phyloP scores from a whole-genome alignment of 2,329 filamentous ascomycete genomes.

The Arthrinium puccinioides region DNA sequence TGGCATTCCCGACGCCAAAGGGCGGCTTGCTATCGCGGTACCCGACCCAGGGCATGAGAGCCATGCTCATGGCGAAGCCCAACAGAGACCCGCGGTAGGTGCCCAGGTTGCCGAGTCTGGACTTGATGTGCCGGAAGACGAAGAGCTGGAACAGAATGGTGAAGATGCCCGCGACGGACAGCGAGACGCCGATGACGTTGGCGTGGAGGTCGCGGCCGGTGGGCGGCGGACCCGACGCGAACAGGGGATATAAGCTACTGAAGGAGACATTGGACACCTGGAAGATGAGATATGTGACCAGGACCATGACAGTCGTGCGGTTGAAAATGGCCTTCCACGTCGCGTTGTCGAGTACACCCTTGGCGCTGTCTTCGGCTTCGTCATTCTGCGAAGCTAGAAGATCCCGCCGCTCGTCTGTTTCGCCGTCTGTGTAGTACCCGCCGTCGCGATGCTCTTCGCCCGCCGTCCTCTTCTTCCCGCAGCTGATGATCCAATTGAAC shows the following conservation, averaged over 20 bases:
- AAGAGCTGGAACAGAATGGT: conserved; percentile 89
- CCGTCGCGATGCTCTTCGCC: conserved; percentile 9
- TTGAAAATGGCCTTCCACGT: conserved; percentile 58
- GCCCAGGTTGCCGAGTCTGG: conserved; percentile 74
- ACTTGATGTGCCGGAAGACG: conserved; percentile 71
- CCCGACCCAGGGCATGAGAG: conserved; percentile 84
- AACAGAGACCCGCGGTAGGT: conserved; percentile 75
- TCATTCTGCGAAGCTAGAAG: conserved; percentile 23
- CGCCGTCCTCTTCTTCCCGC: conserved; percentile 8
- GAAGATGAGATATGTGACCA: conserved; percentile 85
- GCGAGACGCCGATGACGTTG: conserved; percentile 73
- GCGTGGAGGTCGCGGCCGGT: conserved; percentile 71
- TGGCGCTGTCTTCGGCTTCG: conserved; percentile 35
- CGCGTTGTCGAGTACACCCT: conserved; percentile 36
- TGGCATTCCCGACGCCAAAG: conserved; percentile 54
- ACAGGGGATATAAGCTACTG: conserved; percentile 92
- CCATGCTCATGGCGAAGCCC: conserved; percentile 74
- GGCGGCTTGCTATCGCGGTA: conserved; percentile 56
- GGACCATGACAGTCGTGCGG: conserved; percentile 71
- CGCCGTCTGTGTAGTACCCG: not conserved
- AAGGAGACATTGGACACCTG: conserved; percentile 91
- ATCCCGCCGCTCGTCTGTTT: not conserved
- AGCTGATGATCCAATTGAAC: conserved; percentile 23
- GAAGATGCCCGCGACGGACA: conserved; percentile 75
- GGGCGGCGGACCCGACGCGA: conserved; percentile 68